Conservation (phyloP, 179 eudicot genomes). For the Silene vulgaris region DNA sequence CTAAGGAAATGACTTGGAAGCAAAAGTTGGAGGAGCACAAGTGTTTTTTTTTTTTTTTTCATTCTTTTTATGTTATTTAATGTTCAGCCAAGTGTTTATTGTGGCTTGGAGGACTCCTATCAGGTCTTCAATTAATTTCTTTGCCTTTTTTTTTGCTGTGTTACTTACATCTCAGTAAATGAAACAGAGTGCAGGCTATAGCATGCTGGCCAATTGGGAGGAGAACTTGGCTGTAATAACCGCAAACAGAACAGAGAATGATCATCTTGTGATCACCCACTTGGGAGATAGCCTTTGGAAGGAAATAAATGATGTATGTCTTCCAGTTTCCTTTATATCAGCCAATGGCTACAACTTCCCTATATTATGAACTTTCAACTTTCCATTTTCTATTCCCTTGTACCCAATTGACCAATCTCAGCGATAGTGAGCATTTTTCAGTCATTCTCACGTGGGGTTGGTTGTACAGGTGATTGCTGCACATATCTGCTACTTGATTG, state of each 20-base stretch:
- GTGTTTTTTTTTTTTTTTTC: neutral
- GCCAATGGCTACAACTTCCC: neutral
- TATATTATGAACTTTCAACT: slow-evolving; percentile 11
- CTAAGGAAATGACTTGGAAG: neutral
- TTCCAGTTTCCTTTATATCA: slow-evolving; percentile 18
- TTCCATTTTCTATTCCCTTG: neutral
- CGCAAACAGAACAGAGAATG: slow-evolving; percentile 94
- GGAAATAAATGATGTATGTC: slow-evolving; percentile 69
- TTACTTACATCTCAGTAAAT: slow-evolving; percentile 14
- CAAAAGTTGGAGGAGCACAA: neutral
- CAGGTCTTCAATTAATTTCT: neutral
- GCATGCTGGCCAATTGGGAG: slow-evolving; percentile 87
- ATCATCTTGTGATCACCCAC: slow-evolving; percentile 85
- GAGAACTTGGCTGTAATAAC: slow-evolving; percentile 90
- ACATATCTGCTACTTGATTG: slow-evolving; percentile 89
- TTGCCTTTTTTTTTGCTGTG: neutral
- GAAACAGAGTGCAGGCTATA: slow-evolving; percentile 38
- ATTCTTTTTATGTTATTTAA: neutral
- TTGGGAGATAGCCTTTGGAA: slow-evolving; percentile 93
- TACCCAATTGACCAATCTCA: neutral
- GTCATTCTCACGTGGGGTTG: slow-evolving; percentile 17
- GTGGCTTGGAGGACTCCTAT: neutral
- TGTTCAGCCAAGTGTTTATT: neutral
- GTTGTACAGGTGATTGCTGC: slow-evolving; percentile 69
- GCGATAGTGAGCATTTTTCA: neutral